Evolutionary conservation across 164 flowering plant species (phyloP).

Genomic region (Stephania japonica): DNA sequence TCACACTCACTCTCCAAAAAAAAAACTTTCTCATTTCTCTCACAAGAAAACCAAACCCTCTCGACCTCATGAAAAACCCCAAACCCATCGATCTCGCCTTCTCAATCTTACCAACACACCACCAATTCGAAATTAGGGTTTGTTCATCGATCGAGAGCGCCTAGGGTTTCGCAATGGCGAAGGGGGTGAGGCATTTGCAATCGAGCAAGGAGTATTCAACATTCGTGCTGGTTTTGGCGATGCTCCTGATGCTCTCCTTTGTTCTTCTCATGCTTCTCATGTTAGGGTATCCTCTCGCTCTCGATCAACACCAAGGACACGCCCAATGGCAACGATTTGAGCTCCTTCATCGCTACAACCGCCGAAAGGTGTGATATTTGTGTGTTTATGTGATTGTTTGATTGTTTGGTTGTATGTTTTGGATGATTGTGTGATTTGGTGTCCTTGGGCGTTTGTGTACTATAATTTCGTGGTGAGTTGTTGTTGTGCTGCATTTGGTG

Average conservation of each 20-base stretch:
- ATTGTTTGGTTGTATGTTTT: not conserved
- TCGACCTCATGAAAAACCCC: too few species aligned
- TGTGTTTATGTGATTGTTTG: not conserved
- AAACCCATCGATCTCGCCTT: too few species aligned
- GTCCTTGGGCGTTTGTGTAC: conserved; percentile 68
- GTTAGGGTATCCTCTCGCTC: conserved; percentile 53
- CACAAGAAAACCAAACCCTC: too few species aligned
- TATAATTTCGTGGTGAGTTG: too few species aligned
- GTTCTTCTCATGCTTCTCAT: conserved; percentile 45
- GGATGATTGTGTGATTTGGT: not conserved
- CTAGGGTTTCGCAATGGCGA: conserved; percentile 59
- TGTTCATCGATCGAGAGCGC: not conserved
- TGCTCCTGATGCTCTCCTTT: conserved; percentile 54
- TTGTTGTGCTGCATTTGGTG: too few species aligned
- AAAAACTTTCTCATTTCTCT: too few species aligned
- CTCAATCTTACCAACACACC: too few species aligned
- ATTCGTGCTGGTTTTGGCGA: conserved; percentile 38
- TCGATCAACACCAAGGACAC: conserved; percentile 28
- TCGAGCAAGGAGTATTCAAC: conserved; percentile 37
- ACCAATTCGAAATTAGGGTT: not conserved
- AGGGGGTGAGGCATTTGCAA: conserved; percentile 36
- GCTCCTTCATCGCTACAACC: conserved; percentile 26
- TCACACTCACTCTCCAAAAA: too few species aligned
- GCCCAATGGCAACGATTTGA: conserved; percentile 43
- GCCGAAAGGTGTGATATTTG: conserved; percentile 23